Evolutionary conservation across 2,329 filamentous ascomycete species (phyloP), one percentile per base, ranked within the genome.

Genomic region (Colletotrichum phormii): DNA sequence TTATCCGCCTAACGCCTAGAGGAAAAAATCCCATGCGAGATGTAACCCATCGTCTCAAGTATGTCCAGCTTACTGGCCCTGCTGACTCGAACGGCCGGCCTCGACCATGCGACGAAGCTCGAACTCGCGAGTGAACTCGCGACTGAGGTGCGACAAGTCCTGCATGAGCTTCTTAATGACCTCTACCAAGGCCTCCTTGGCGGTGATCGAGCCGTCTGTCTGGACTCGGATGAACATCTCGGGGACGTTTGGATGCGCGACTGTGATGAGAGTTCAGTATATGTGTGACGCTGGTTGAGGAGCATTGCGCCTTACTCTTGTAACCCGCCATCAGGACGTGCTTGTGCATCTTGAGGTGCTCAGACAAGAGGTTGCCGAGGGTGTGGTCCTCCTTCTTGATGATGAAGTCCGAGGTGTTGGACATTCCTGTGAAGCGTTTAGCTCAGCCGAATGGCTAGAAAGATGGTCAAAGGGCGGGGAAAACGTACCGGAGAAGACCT

Each of bases 311-410:
- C 89, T 75, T 82, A 92, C 93, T 91, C 84, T 97, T 97, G 88
- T 99, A 99, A 13, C 93, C 97, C 72, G 95, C 92, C 88, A 98
- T 97, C 78, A 93, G 87, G 77, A 99, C 93, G 81, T 97, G 92
- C 22, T 91, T 89, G 78, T 94, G 93, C 81, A 94, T 92, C 85
- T 97, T 92, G 70, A 99, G 92, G 78, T 96, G 94, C 79, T 94
- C 92, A 60, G 93, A 90, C 69, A 99, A 89, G 68, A 99, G 89
- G 82, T 99, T 98, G 78, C 93, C 97, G 31, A 99, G 90, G 1
- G 96, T 98, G 84, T 98, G 96, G 78, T 99, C 97, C 83, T 99
- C 97, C 83, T 98, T 98, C 84, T 95, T 94, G 84, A 99, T 92
- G 72, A 94, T 91, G 86, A 99, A 99, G 83, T 98, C 94, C 11